A percentile compares a stretch with the other conserved stretches of the same genome.
phyloP scores from a whole-genome alignment of 2,329 filamentous ascomycete species.

The Talaromyces sp. region DNA sequence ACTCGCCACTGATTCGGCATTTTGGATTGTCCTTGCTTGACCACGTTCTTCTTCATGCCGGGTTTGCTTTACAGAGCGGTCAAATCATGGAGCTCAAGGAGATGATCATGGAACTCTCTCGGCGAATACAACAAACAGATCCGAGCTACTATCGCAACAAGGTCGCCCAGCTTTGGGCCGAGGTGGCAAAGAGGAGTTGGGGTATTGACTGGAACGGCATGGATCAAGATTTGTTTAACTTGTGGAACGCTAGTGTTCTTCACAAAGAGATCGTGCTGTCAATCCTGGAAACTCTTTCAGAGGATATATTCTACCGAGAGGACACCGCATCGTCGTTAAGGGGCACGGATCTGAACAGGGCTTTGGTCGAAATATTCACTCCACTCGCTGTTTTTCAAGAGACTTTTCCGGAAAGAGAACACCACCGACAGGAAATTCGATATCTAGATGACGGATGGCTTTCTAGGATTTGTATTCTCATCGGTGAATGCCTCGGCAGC shows the following conservation, averaged over 20 bases:
- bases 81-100: conserved; percentile 67
- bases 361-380: conserved; percentile 91
- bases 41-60: conserved; percentile 81
- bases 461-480: conserved; percentile 67
- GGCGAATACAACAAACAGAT: conserved; percentile 67
- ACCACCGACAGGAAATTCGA: conserved; percentile 62
- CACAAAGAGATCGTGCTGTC: conserved; percentile 86
- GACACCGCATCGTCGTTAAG: conserved; percentile 81
- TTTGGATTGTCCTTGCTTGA: conserved; percentile 92
- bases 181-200: conserved; percentile 91
- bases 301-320: conserved; percentile 89
- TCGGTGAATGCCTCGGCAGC: conserved; percentile 68
- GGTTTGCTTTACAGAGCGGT: conserved; percentile 67
- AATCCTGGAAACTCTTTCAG: conserved; percentile 85
- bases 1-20: conserved; percentile 80
- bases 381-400: conserved; percentile 71
- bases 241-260: conserved; percentile 65
- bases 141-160: conserved; percentile 87
- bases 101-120: conserved; percentile 77
- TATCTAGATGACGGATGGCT: conserved; percentile 86
- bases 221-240: conserved; percentile 75
- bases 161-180: conserved; percentile 89
- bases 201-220: conserved; percentile 91
- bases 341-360: conserved; percentile 79
- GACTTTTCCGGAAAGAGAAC: conserved; percentile 70